A percentile compares a stretch with the other conserved stretches of the same genome.
phyloP scores from a whole-genome alignment of 306 rosid genomes.

The Gastrolobium bilobum region DNA sequence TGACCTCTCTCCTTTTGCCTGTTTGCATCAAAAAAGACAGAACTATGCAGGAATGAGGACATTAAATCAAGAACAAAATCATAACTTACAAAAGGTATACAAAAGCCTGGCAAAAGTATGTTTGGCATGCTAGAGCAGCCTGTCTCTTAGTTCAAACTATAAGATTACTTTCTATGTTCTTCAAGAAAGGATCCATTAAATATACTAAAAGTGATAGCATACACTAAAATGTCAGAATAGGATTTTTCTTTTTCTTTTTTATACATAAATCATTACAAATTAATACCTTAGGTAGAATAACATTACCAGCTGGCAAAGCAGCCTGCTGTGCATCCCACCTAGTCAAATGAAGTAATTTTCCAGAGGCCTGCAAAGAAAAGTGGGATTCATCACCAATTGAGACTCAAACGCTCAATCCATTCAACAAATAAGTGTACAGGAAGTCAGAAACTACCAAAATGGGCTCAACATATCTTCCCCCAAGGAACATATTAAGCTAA shows the following conservation, averaged over 20 bases:
- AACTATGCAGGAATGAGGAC: not conserved
- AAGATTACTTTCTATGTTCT: not conserved
- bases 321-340: slow-evolving; percentile 3
- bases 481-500: not conserved
- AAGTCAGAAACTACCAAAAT: not conserved
- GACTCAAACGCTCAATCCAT: not conserved
- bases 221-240: not conserved
- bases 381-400: not conserved
- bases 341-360: not conserved
- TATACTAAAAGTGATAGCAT: slow-evolving; percentile 26
- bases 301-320: slow-evolving; percentile 4
- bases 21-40: slow-evolving; percentile 27
- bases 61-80: slow-evolving; percentile 11
- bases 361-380: not conserved
- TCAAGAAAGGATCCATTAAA: slow-evolving; percentile 20
- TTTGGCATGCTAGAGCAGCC: not conserved
- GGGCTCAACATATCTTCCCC: not conserved
- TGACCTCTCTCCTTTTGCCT: slow-evolving; percentile 16
- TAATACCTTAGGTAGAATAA: slow-evolving; percentile 27
- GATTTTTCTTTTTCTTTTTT: not conserved
- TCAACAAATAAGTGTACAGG: not conserved
- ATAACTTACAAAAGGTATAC: slow-evolving; percentile 13
- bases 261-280: not conserved
- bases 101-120: slow-evolving; percentile 17
- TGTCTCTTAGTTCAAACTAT: not conserved